phyloP scores from a whole-genome alignment of 2,329 filamentous ascomycete species.

The Colletotrichum musicola region DNA sequence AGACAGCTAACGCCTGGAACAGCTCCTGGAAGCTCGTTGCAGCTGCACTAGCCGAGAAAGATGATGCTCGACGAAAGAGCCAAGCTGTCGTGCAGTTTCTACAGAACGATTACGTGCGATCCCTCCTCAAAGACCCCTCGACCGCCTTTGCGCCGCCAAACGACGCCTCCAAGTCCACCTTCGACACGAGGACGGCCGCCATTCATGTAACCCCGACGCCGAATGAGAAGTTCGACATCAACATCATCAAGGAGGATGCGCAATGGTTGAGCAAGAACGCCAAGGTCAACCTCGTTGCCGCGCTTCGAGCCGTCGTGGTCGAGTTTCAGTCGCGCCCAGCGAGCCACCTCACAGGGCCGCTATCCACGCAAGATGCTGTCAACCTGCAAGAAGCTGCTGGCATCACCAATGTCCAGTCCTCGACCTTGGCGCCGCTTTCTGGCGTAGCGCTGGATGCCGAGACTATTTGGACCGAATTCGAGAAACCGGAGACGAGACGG shows the following conservation, averaged over 20 bases:
- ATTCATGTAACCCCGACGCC: constrained; percentile 82
- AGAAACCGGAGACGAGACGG: constrained; percentile 71
- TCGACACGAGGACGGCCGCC: constrained; percentile 87
- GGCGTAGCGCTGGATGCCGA: constrained; percentile 65
- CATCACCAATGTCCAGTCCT: constrained; percentile 69
- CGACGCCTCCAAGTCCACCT: constrained; percentile 74
- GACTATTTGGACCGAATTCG: constrained; percentile 69
- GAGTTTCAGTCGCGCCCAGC: constrained; percentile 87
- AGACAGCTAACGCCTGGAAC: constrained; percentile 29
- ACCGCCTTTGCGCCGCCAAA: constrained; percentile 75
- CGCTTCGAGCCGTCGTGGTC: constrained; percentile 82
- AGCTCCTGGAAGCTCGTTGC: constrained; percentile 74
- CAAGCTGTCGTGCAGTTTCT: constrained; percentile 76
- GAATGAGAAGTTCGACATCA: constrained; percentile 77
- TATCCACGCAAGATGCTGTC: constrained; percentile 82
- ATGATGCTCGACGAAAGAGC: constrained; percentile 66
- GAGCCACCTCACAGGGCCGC: constrained; percentile 76
- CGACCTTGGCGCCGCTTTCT: constrained; percentile 68
- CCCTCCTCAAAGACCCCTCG: constrained; percentile 76
- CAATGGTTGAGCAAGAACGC: constrained; percentile 86
- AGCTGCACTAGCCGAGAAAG: constrained; percentile 67
- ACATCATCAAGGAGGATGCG: constrained; percentile 85
- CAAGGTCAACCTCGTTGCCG: constrained; percentile 83
- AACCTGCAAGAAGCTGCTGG: constrained; percentile 82
- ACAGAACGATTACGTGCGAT: constrained; percentile 74